Conservation (phyloP, 2,329 filamentous ascomycete genomes). For the Cladosporium sp. region DNA sequence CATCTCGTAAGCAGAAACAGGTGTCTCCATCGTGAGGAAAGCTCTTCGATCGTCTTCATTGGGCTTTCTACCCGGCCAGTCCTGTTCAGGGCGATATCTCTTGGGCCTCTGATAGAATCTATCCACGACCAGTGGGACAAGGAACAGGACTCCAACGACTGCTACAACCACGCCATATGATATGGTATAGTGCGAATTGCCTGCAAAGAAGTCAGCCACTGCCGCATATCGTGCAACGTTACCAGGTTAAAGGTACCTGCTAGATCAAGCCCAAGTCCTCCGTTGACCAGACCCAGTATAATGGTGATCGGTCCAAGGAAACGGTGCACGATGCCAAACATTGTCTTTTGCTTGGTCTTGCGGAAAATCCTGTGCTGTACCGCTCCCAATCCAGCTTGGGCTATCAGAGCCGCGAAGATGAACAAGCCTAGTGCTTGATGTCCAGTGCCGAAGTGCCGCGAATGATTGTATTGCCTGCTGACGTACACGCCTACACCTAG, state of each 20-base stretch:
- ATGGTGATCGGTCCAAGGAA: constrained; percentile 56
- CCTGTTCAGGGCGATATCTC: constrained; percentile 3
- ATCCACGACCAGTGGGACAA: neutral
- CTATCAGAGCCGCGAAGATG: constrained; percentile 50
- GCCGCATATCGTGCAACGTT: neutral
- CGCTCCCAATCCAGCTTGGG: constrained; percentile 52
- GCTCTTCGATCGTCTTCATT: constrained; percentile 1
- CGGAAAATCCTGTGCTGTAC: constrained; percentile 54
- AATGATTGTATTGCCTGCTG: constrained; percentile 31
- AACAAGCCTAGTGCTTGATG: constrained; percentile 60
- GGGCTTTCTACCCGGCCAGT: neutral
- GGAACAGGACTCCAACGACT: neutral
- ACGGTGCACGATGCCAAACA: constrained; percentile 53
- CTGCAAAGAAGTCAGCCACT: neutral
- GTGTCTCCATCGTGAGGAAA: constrained; percentile 2
- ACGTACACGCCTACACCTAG: constrained; percentile 40
- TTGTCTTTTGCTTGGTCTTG: constrained; percentile 40
- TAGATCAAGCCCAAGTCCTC: constrained; percentile 57
- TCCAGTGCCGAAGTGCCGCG: constrained; percentile 17
- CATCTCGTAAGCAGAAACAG: constrained; percentile 9
- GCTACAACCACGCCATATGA: constrained; percentile 1
- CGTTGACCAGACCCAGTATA: constrained; percentile 53
- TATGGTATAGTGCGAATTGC: neutral
- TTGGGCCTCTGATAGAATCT: neutral
- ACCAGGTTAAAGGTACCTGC: constrained; percentile 39